phyloP scores from a whole-genome alignment of 2,329 filamentous ascomycete genomes.

The Ophiocordyceps camponoti-saundersi region DNA sequence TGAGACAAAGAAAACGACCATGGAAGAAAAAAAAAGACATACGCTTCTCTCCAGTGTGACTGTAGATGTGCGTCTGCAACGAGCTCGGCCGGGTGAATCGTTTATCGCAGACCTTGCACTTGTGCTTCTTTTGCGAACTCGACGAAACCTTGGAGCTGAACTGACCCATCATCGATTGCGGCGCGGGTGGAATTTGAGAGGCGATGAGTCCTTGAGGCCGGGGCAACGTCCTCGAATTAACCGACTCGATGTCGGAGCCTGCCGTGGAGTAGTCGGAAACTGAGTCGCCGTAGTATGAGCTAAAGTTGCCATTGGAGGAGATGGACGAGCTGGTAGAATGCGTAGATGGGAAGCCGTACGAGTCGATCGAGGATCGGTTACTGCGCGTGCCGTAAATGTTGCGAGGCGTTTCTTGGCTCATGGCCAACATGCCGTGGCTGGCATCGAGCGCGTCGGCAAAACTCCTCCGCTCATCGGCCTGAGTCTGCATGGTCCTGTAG shows the following conservation, averaged over 20 bases:
- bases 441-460: conserved; percentile 86
- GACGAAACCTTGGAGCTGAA: conserved; percentile 95
- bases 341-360: conserved; percentile 77
- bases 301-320: conserved; percentile 66
- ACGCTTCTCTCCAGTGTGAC: conserved; percentile 97
- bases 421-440: conserved; percentile 83
- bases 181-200: conserved; percentile 57
- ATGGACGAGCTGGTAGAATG: conserved; percentile 83
- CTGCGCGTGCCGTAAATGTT: conserved; percentile 67
- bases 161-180: conserved; percentile 95
- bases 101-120: conserved; percentile 98
- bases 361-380: conserved; percentile 59
- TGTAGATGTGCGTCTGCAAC: conserved; percentile 95
- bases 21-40: conserved; percentile 28
- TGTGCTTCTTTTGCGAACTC: conserved; percentile 97
- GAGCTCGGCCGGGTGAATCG: conserved; percentile 90
- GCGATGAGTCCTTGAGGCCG: conserved; percentile 49
- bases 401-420: conserved; percentile 87
- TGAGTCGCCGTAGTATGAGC: conserved; percentile 70
- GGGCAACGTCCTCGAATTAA: conserved; percentile 68
- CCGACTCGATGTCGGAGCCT: conserved; percentile 70
- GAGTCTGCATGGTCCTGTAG: conserved; percentile 24
- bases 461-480: conserved; percentile 41
- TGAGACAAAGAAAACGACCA: not conserved
- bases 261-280: conserved; percentile 88